These are phyloP conservation scores for Aschersonia sp. DNA, from an alignment of 2,329 filamentous ascomycete genomes.

Conservation along the genomic window DNA sequence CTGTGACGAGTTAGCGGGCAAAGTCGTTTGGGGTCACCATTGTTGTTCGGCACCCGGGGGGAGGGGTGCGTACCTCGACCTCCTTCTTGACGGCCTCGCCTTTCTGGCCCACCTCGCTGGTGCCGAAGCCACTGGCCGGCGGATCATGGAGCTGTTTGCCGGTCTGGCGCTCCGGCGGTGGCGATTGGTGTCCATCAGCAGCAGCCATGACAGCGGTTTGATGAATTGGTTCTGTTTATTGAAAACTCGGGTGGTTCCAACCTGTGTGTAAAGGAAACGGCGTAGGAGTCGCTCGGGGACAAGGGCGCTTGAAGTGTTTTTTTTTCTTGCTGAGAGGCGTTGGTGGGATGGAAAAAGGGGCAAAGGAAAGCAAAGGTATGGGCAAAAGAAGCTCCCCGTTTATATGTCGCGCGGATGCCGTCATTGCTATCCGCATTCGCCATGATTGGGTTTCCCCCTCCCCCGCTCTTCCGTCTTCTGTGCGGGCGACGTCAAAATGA, in stretches of 20 bases:
- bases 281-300: too few species aligned
- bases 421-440: neutral
- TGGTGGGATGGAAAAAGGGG: too few species aligned
- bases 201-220: neutral
- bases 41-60: neutral
- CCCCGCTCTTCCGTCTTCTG: neutral
- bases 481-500: neutral
- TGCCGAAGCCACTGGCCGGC: constrained; percentile 41
- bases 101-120: constrained; percentile 39
- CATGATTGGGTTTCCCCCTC: neutral
- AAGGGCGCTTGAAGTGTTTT: too few species aligned
- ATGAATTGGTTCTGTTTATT: too few species aligned
- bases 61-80: constrained; percentile 24
- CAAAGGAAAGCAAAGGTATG: too few species aligned
- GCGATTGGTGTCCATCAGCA: constrained; percentile 41
- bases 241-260: too few species aligned
- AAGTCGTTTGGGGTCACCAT: neutral
- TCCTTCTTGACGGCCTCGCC: constrained; percentile 34
- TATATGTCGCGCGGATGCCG: neutral
- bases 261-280: too few species aligned
- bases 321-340: too few species aligned
- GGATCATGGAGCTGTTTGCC: constrained; percentile 47
- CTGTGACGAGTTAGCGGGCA: constrained; percentile 13
- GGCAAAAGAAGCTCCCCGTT: too few species aligned
- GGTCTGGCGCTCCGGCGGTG: constrained; percentile 53